A percentile compares a stretch with the other conserved stretches of the same genome.
These are phyloP conservation scores for Linaria vulgaris DNA, from an alignment of 257 asterid genomes.

Conservation along the genomic window DNA sequence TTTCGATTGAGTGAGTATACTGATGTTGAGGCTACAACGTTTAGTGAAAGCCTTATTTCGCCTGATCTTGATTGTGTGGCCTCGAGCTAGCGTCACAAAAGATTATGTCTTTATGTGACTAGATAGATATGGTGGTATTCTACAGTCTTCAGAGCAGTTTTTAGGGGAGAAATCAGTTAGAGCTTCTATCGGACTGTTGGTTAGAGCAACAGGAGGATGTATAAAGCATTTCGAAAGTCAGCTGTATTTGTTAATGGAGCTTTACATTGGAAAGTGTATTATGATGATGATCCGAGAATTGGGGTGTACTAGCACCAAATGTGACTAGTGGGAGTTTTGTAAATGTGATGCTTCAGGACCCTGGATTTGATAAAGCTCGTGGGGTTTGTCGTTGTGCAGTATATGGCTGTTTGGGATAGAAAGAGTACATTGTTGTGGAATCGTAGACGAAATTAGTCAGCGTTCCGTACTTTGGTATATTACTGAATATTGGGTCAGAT, in stretches of 20 bases:
- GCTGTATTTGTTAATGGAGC: conserved; percentile 27
- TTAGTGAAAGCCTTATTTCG: conserved; percentile 30
- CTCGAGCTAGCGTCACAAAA: too few species aligned
- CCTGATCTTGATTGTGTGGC: conserved; percentile 17
- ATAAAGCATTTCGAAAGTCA: background rate
- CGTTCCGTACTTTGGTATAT: background rate
- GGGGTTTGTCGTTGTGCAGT: conserved; percentile 24
- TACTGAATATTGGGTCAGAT: conserved; percentile 15
- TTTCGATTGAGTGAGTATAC: background rate
- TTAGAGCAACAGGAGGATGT: too few species aligned
- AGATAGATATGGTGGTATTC: too few species aligned
- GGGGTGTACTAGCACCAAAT: conserved; percentile 27
- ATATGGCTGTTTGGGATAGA: conserved; percentile 37
- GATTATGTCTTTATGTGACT: too few species aligned
- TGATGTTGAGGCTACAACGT: conserved; percentile 22
- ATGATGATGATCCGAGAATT: background rate
- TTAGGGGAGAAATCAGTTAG: too few species aligned
- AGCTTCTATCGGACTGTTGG: too few species aligned
- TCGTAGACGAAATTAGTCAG: conserved; percentile 37
- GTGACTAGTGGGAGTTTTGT: conserved; percentile 14
- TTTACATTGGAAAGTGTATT: conserved; percentile 34
- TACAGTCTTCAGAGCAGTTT: too few species aligned
- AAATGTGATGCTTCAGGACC: conserved; percentile 14
- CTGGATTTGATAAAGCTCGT: conserved; percentile 6
- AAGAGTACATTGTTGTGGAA: conserved; percentile 31